These are phyloP conservation scores for Mesembryanthemum crystallinum DNA, from an alignment of 148 eudicot genomes.

Conservation along the genomic window DNA sequence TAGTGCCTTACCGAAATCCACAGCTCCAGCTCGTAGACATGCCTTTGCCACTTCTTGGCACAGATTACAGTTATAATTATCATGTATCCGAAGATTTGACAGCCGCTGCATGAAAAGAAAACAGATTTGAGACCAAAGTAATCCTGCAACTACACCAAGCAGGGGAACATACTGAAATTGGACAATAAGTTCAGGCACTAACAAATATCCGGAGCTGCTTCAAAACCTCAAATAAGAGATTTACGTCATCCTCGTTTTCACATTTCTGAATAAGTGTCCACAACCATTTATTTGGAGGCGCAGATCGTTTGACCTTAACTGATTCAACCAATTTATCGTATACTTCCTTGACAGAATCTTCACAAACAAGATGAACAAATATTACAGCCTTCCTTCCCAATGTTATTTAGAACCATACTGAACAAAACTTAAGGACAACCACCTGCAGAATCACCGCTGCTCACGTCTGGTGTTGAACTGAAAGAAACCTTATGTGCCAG, in stretches of 20 bases:
- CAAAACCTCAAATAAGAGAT: conserved; percentile 65
- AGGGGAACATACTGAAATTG: background rate
- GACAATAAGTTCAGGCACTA: conserved; percentile 35
- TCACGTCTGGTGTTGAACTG: conserved; percentile 35
- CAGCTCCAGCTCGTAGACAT: conserved; percentile 68
- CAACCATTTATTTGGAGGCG: conserved; percentile 90
- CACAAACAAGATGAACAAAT: conserved; percentile 26
- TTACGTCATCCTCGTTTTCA: conserved; percentile 53
- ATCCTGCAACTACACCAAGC: background rate
- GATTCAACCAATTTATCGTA: conserved; percentile 66
- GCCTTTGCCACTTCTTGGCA: conserved; percentile 81
- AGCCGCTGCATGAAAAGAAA: conserved; percentile 57
- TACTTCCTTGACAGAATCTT: conserved; percentile 71
- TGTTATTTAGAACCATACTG: background rate
- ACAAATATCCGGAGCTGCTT: conserved; percentile 72
- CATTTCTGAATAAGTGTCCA: conserved; percentile 80
- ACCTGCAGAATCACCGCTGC: conserved; percentile 38
- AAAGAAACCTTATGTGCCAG: conserved; percentile 22
- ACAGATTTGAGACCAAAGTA: conserved; percentile 11
- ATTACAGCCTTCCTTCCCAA: background rate
- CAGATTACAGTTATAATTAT: conserved; percentile 64
- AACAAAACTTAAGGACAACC: background rate
- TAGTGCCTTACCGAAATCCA: conserved; percentile 66
- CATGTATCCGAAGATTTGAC: conserved; percentile 85
- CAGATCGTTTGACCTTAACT: conserved; percentile 51